Base-by-base conservation (phyloP, 2,329 filamentous ascomycete genomes). In the Aspergillus cejpii region DNA sequence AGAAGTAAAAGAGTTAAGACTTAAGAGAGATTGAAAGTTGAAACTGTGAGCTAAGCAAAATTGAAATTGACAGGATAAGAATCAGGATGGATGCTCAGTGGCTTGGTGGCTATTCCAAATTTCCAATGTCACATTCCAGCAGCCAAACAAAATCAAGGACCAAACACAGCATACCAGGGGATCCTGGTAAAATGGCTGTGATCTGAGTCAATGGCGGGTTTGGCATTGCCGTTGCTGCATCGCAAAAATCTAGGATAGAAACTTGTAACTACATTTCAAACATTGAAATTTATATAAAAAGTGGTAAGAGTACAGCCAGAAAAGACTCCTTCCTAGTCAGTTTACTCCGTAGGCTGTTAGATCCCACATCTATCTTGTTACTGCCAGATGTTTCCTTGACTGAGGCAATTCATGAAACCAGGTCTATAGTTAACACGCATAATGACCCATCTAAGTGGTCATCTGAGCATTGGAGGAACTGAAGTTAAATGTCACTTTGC, bases 101-200 rank as follows among this genome's bases (percentile, higher is more conserved):
- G 31, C 31, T 34, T 34, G 31, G 31, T 34, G 31, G 31, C 31
- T 34, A 15, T 34, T 20, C 31, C 31, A 17, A 17, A 17, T 34
- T 15, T 17, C 26, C 43, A n/a, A n/a, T n/a, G n/a, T n/a, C n/a
- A n/a, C n/a, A 42, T 36, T 31, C 37, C 37, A 48, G 23, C 45
- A 44, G 45, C 41, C 47, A 44, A 44, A 40, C 27, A 26, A 44
- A 48, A 24, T 40, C 40, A 29, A 47, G 44, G 33, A 41, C 27
- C 37, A 14, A n/a, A 28, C 41, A 36, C 44, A 26, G 36, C 33
- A 31, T 27, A 41, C 39, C 39, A 41, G 40, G 27, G 39, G 21
- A 49, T 45, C 45, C 42, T 37, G 27, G 38, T 39, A 50, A 48
- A 41, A 37, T 45, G 48, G 48, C 42, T 44, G 42, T 42, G 45